Conservation (phyloP, 2,329 filamentous ascomycete species). For the Neofusicoccum ribis region DNA sequence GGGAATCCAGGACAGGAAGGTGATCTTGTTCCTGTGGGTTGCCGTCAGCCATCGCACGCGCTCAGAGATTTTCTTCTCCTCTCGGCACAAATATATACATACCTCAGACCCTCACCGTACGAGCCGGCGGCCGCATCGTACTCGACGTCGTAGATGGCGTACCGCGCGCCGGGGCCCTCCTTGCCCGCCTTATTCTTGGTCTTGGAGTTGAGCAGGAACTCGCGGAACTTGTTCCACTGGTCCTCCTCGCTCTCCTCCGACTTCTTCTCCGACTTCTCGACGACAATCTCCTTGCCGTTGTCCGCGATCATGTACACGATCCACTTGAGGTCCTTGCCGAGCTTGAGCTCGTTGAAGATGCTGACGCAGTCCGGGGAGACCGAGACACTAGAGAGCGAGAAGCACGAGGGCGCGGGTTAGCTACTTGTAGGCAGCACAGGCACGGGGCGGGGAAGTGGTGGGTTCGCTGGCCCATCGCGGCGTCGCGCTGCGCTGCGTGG, state of each 20-base stretch:
- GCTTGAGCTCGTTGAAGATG: constrained; percentile 79
- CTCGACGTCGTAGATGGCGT: constrained; percentile 83
- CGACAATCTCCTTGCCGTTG: constrained; percentile 77
- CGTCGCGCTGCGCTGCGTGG: not conserved
- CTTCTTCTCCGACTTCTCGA: constrained; percentile 67
- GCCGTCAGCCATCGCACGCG: not conserved
- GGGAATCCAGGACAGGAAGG: constrained; percentile 77
- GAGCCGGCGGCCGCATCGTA: constrained; percentile 62
- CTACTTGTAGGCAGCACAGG: too few species aligned
- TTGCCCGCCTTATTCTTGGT: constrained; percentile 67
- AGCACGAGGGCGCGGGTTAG: constrained; percentile 8
- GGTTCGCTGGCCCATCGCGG: not conserved
- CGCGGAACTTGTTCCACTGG: constrained; percentile 72
- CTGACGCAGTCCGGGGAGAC: constrained; percentile 69
- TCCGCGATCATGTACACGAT: constrained; percentile 87
- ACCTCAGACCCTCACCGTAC: constrained; percentile 68
- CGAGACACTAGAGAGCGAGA: constrained; percentile 58
- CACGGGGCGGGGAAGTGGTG: too few species aligned
- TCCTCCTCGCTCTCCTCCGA: constrained; percentile 40
- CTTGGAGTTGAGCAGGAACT: constrained; percentile 73
- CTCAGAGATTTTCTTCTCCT: not conserved
- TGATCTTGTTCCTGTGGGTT: constrained; percentile 63
- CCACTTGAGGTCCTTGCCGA: constrained; percentile 75
- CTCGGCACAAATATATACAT: constrained; percentile 21
- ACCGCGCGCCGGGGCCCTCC: constrained; percentile 66